A percentile compares a stretch with the other conserved stretches of the same genome.
Evolutionary conservation across 2,329 filamentous ascomycete species (phyloP).

Genomic region (Fusarium vanettenii): DNA sequence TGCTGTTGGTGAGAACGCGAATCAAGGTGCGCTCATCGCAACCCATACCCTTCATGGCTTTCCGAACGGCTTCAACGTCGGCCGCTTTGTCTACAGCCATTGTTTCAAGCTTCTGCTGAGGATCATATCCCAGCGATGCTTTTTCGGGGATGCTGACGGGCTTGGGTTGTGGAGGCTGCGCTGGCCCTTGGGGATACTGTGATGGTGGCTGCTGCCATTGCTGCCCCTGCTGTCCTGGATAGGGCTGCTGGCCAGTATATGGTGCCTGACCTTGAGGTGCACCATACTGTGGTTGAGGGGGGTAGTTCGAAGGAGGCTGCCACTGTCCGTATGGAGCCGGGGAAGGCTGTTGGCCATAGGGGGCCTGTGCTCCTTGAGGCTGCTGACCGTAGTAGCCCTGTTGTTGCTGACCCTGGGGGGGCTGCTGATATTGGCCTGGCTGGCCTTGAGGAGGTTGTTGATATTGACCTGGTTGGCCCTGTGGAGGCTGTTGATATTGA

Average conservation of each 20-base stretch:
- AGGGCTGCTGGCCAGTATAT: conserved; percentile 5
- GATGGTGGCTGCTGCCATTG: conserved; percentile 15
- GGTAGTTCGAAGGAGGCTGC: conserved; percentile 13
- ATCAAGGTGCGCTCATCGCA: conserved; percentile 49
- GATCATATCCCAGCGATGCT: conserved; percentile 47
- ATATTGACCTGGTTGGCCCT: conserved; percentile 7
- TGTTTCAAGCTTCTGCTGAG: conserved; percentile 37
- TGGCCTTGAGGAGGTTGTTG: neutral
- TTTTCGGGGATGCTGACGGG: conserved; percentile 35
- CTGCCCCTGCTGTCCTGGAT: neutral
- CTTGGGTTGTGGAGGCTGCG: conserved; percentile 13
- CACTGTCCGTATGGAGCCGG: conserved; percentile 26
- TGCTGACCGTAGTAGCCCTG: conserved; percentile 26
- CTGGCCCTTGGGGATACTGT: neutral
- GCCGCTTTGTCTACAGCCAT: conserved; percentile 45
- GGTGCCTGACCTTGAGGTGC: conserved; percentile 18
- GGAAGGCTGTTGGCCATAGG: conserved; percentile 20
- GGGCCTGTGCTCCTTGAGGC: conserved; percentile 34
- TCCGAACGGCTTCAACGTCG: conserved; percentile 46
- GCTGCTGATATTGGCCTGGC: conserved; percentile 3
- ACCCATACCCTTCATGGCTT: conserved; percentile 52
- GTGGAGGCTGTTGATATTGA: neutral
- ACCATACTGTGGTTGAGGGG: conserved; percentile 21
- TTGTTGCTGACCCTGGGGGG: conserved; percentile 11
- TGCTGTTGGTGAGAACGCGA: conserved; percentile 43